Base-by-base conservation (phyloP, 2,329 filamentous ascomycete species). In the Cucurbitaria berberidis region DNA sequence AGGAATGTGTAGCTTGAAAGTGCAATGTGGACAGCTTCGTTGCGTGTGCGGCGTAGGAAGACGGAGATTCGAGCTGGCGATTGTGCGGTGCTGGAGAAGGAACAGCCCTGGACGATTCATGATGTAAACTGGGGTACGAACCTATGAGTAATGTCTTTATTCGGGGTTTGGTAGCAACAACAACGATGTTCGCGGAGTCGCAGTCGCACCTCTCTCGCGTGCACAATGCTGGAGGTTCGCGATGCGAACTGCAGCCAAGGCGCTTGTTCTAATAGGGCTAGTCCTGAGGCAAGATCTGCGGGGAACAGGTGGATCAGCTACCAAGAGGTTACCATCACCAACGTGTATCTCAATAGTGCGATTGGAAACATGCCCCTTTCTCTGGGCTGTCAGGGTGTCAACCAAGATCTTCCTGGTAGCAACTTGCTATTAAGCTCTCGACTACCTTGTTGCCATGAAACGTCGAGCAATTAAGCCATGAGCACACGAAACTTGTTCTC, bases 21-120 rank as follows among this genome's bases (percentile, higher is more conserved):
- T 40, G 53, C 26, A 49, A 43, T 48, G 39, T 29, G 40, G 38
- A 43, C 29, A 53, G 55, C 50, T 48, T 35, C 27, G 38, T 51
- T 43, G 52, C 35, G 30, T 51, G 47, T 55, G 42, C 46, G 45
- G 48, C 48, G 55, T 51, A 38, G 45, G 52, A 48, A 41, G 43
- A 45, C 39, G 61, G 45, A 52, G 43, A 41, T 50, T 60, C 53
- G 45, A 62, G 55, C 51, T 57, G 60, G 51, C 43, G 47, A 48
- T 53, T 53, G 34, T 48, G 61, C 61, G 59, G 70, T 64, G 63
- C 19, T 32, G 52, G 34, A 42, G 34, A 24, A 42, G 30, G 44
- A 55, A 76, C 78, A 59, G 67, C 81, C 78, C 79, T 80, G 76
- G 76, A 68, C 76, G 74, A 75, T 81, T 81, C 79, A 81, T 81